Percentiles rank a stretch among this genome's conserved stretches.
Conservation (phyloP, 768 basidiomycete species). For the Rhodotorula kratochvilovae region DNA sequence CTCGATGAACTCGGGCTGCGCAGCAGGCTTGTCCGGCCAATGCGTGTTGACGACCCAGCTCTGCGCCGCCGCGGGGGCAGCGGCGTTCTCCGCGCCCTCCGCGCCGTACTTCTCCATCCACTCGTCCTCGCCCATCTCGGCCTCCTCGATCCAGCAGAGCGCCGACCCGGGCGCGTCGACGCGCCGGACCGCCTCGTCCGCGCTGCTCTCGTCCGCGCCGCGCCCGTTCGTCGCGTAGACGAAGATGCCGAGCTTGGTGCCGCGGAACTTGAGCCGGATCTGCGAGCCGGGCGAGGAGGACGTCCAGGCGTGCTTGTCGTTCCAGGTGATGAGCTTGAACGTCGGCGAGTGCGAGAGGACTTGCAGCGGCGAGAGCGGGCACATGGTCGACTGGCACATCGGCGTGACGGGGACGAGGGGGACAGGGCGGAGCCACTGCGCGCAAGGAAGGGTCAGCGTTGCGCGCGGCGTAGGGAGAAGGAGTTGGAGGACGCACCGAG, state of each 20-base stretch:
- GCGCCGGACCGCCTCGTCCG: not conserved
- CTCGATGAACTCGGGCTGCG: slow-evolving; percentile 12
- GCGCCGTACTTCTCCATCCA: not conserved
- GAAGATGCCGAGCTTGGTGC: slow-evolving; percentile 20
- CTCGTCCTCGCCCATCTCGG: not conserved
- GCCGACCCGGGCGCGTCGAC: slow-evolving; percentile 11
- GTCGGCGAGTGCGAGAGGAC: slow-evolving; percentile 11
- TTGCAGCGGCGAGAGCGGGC: slow-evolving; percentile 4
- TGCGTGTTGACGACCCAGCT: slow-evolving; percentile 12
- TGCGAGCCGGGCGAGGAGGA: slow-evolving; percentile 7
- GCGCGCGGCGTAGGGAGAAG: not conserved
- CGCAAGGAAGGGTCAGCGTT: too few species aligned
- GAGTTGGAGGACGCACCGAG: slow-evolving; percentile 4
- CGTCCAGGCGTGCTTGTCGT: slow-evolving; percentile 27
- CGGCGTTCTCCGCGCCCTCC: not conserved
- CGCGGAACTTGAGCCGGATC: slow-evolving; percentile 16
- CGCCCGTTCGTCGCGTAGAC: slow-evolving; percentile 22
- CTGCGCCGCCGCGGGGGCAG: not conserved
- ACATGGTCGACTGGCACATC: slow-evolving; percentile 7
- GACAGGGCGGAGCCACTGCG: slow-evolving; percentile 15
- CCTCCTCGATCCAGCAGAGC: slow-evolving; percentile 22
- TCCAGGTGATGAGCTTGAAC: slow-evolving; percentile 23
- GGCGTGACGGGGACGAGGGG: slow-evolving; percentile 13
- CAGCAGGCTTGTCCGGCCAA: not conserved
- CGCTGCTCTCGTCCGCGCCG: not conserved